Evolutionary conservation across 2,329 filamentous ascomycete species (phyloP), one percentile per base, ranked within the genome.

Genomic region (Trichophyton equinum): DNA sequence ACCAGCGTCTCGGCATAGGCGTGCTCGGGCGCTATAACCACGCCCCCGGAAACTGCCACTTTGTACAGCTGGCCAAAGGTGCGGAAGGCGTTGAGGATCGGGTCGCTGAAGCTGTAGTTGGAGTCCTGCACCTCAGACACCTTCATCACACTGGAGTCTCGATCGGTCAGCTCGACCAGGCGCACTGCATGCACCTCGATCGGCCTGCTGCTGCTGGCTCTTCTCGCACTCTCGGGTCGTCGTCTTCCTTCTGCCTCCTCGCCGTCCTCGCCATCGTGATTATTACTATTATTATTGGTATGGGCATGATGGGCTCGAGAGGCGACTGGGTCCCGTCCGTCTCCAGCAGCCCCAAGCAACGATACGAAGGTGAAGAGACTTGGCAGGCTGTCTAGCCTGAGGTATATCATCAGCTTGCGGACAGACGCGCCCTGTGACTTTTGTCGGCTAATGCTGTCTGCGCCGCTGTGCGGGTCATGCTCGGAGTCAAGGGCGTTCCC

Each of bases 101-200:
- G 90, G 68, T 97, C 92, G 67, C 82, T 81, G 5, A 82, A 79
- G 27, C 82, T 82, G 63, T 85, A 82, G 57, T 94, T 82, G 63
- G 85, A 82, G 57, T 94, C 89, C 44, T 91, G 87, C 2, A 86
- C 80, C 69, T 95, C 90, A 0, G 90, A 86, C 9, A 95, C 89
- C 67, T 89, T 87, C 92, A 97, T 97, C 67, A 96, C 92, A 18
- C 91, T 91, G 0, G 92, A 96, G 47, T 89, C 88, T 80, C 92
- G 90, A 67, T 96, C 91, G 0, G 89, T 95, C 11, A 97, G 82
- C 69, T 95, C 89, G 57, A 95, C 76, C 15, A 97, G 81, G 13
- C 91, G 87, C n/a, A 96, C 76, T 36, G 91, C 92, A 67, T 95
- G 89, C 0, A 91, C 86, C 68, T 88, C 82, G 0, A 92, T 79